phyloP scores from a whole-genome alignment of 2,329 filamentous ascomycete species.

The Xylaria digitata region DNA sequence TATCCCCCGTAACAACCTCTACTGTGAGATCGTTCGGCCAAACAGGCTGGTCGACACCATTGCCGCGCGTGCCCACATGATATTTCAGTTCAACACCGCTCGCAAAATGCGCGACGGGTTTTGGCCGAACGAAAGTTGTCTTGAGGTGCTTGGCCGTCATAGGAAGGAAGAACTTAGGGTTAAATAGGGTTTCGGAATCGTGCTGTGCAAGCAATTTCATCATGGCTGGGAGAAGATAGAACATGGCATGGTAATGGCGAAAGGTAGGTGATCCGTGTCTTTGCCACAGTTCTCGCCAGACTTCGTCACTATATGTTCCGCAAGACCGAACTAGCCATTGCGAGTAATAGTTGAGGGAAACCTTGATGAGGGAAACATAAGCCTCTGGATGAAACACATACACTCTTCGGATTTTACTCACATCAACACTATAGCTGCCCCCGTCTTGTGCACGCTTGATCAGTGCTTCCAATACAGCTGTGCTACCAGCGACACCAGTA shows the following conservation, averaged over 20 bases:
- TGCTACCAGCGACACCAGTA: conserved; percentile 56
- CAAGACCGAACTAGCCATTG: conserved; percentile 55
- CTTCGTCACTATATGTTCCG: conserved; percentile 53
- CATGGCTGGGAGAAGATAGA: conserved; percentile 54
- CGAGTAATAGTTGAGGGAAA: conserved; percentile 56
- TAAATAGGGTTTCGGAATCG: conserved; percentile 55
- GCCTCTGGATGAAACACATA: neutral
- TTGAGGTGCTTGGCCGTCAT: conserved; percentile 46
- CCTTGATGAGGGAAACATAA: conserved; percentile 2
- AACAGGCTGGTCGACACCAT: conserved; percentile 59
- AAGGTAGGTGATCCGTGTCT: conserved; percentile 60
- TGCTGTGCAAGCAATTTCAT: conserved; percentile 55
- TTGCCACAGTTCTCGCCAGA: conserved; percentile 37
- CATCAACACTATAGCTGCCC: conserved; percentile 56
- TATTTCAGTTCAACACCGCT: conserved; percentile 56
- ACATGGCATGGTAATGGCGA: conserved; percentile 63
- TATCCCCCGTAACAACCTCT: conserved; percentile 49
- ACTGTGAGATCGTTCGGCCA: conserved; percentile 60
- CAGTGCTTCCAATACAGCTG: conserved; percentile 56
- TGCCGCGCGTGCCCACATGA: conserved; percentile 62
- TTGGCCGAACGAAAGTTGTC: conserved; percentile 54
- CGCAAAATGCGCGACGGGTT: conserved; percentile 58
- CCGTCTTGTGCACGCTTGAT: conserved; percentile 54
- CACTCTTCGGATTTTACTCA: conserved; percentile 46
- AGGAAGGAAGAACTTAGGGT: conserved; percentile 60